Base-by-base conservation (phyloP, 257 asterid species). In the Echites panduratus region DNA sequence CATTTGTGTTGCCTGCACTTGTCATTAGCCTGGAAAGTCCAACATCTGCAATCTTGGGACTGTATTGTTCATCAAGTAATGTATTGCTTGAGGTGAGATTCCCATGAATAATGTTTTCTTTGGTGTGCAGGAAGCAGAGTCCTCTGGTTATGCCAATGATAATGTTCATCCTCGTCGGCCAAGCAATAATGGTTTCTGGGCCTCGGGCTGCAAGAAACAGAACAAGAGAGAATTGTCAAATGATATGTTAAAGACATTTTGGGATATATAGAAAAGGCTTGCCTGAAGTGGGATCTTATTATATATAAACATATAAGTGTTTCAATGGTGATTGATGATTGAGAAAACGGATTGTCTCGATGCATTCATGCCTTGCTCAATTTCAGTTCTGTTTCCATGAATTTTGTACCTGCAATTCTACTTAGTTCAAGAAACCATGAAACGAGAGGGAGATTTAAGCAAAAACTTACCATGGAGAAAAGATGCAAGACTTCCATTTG, bases 401-500 rank as follows among this genome's bases (percentile, higher is more conserved):
- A 24, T n/a, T 44, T 10, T 9, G 52, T 44, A 43, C 52, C 74
- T 52, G 49, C 65, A 4, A 7, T 17, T 20, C 49, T 35, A n/a
- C 27, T 14, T 16, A 27, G 35, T n/a, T 45, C 9, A 67, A 67
- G 22, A 22, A 32, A 44, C 22, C 27, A 54, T 47, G 50, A 47
- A 47, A 47, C 10, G 3, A 24, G 38, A 57, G 64, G 0, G 38
- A 57, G n/a, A 5, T 59, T n/a, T 59, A 32, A 61, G 44, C 27
- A 35, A 32, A 35, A 32, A 27, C 84, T 76, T 85, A 94, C 97
- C 97, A 71, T 94, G 99, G 24, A 94, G 95, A 75, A 86, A 94
- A 14, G 99, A 88, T 5, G 97, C 93, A n/a, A 94, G 91, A 66
- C 97, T 94, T 70, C 99, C 99, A 69, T 84, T 89, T 20, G 89